Base-by-base conservation (phyloP, 2,329 filamentous ascomycete species). In the Botryotinia globosa region DNA sequence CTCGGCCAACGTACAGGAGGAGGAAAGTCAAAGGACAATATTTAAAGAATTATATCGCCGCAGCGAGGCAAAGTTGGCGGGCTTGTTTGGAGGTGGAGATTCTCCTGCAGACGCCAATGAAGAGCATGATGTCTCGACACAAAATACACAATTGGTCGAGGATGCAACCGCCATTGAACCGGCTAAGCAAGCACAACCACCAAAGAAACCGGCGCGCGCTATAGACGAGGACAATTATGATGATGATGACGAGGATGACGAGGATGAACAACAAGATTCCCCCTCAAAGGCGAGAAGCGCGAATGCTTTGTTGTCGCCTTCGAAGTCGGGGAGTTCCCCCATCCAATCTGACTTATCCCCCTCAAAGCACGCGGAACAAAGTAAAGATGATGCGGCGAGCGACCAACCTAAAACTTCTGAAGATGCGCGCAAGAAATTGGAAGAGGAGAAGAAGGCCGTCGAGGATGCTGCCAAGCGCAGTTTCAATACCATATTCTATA, bases 401-500 rank as follows among this genome's bases (percentile, higher is more conserved):
- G 80, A 88, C 78, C 84, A 88, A 82, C 85, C 89, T 72, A 94
- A 93, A 81, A 88, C 90, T 37, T 90, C 91, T 12, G 94, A 97
- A 80, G 93, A 97, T 85, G 92, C 94, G 81, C 93, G 96, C 80
- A 97, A 97, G 83, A 93, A 94, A 82, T 84, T 98, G 75, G 94
- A 98, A 82, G 93, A 97, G 80, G 93, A 94, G 77, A 96, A 96
- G 81, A 94, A 91, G 81, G 93, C 92, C 44, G 94, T 93, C 65
- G 95, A 97, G 80, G 94, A 97, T 80, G 91, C 92, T 68, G 96
- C 94, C 61, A 94, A 94, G 83, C 89, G 90, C 78, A 96, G 92
- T 83, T 98, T 98, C 82, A 92, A 97, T 80, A 97, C 94, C 16
- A 87, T 97, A 76, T 97, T 98, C 82, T 95, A 97, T 82, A 98